Evolutionary conservation across 768 basidiomycete genomes (phyloP).

Genomic region (Pleurotus platypus): DNA sequence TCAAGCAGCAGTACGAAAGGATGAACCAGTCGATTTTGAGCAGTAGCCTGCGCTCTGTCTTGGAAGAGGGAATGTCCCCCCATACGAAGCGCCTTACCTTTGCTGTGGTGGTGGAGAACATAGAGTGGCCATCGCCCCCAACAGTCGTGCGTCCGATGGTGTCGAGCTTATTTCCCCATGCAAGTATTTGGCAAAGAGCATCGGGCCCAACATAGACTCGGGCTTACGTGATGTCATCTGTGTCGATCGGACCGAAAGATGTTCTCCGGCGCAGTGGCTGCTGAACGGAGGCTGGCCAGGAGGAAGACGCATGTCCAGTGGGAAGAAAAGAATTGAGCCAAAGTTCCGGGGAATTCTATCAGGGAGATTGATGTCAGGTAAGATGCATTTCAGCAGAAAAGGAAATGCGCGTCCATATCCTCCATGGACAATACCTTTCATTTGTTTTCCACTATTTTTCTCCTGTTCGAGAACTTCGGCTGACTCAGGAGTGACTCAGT

Average conservation of each 20-base stretch:
- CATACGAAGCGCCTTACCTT: constrained; percentile 13
- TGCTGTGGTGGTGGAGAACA: neutral
- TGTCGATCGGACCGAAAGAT: constrained; percentile 7
- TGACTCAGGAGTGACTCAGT: neutral
- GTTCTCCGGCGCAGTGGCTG: neutral
- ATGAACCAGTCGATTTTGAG: constrained; percentile 67
- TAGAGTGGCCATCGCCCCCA: neutral
- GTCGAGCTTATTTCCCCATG: neutral
- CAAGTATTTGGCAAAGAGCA: neutral
- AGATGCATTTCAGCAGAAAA: neutral
- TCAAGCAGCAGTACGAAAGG: constrained; percentile 66
- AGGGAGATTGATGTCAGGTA: neutral
- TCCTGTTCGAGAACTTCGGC: neutral
- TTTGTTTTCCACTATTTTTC: neutral
- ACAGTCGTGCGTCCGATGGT: too few relatives aligned
- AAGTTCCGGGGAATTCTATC: neutral
- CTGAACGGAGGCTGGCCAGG: neutral
- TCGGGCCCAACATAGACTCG: neutral
- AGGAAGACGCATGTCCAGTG: neutral
- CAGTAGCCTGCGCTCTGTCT: constrained; percentile 47
- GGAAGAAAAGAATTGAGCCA: neutral
- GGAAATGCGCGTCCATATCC: neutral
- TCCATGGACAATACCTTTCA: neutral
- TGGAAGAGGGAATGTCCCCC: constrained; percentile 27
- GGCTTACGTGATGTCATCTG: constrained; percentile 13